Conservation (phyloP, 2,329 filamentous ascomycete species). For the Apiospora sp. region DNA sequence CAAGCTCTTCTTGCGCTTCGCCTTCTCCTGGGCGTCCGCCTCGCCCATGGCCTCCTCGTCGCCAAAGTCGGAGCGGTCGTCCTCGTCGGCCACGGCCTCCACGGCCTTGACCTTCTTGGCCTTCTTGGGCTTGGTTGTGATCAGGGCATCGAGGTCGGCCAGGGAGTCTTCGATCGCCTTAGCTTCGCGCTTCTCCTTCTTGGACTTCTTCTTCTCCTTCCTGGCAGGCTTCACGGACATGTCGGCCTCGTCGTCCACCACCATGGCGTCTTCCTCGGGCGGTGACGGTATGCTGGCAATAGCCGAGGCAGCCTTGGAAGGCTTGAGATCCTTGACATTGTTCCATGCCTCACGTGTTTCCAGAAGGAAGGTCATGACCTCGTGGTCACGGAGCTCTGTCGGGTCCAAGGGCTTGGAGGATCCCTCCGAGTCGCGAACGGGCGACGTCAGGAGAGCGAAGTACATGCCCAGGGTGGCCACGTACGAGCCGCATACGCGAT, state of each 20-base stretch:
- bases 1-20: conserved; percentile 86
- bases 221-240: conserved; percentile 30
- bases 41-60: conserved; percentile 84
- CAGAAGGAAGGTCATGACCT: conserved; percentile 86
- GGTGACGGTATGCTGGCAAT: conserved; percentile 33
- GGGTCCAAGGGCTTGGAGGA: conserved; percentile 71
- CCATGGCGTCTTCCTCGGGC: conserved; percentile 42
- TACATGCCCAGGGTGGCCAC: conserved; percentile 90
- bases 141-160: conserved; percentile 73
- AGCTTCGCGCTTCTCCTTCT: conserved; percentile 47
- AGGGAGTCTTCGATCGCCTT: conserved; percentile 74
- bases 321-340: conserved; percentile 71
- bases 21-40: conserved; percentile 85
- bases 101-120: conserved; percentile 58
- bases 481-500: conserved; percentile 84
- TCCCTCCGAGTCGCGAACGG: conserved; percentile 66
- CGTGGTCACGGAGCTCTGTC: conserved; percentile 84
- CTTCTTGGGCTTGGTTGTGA: conserved; percentile 52
- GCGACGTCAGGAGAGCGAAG: conserved; percentile 90
- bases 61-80: conserved; percentile 87
- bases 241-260: conserved; percentile 46
- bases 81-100: conserved; percentile 41
- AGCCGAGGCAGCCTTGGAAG: conserved; percentile 45
- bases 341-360: conserved; percentile 84
- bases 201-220: conserved; percentile 49